Conservation (phyloP, 2,329 filamentous ascomycete genomes). For the Bipolaris sorokiniana region DNA sequence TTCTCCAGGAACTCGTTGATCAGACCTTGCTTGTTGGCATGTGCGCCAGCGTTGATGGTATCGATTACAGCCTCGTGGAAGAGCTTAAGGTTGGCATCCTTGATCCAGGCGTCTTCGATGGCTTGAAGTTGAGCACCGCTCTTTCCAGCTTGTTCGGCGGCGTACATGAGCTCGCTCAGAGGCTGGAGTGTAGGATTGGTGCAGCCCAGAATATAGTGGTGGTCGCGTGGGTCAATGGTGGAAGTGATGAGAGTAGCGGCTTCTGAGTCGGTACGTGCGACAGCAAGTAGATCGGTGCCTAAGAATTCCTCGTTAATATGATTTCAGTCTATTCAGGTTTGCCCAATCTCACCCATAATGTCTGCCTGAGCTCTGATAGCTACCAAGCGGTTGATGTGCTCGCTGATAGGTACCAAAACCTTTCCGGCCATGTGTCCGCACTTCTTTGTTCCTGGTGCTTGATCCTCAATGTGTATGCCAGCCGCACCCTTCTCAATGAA, state of each 20-base stretch:
- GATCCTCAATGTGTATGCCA: slow-evolving; percentile 98
- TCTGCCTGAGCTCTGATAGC: slow-evolving; percentile 97
- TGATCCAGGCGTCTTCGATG: slow-evolving; percentile 88
- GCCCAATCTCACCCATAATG: slow-evolving; percentile 77
- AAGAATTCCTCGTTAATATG: not conserved
- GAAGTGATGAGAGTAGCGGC: slow-evolving; percentile 96
- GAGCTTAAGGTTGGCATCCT: slow-evolving; percentile 79
- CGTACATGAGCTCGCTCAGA: slow-evolving; percentile 88
- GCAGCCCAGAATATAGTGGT: slow-evolving; percentile 86
- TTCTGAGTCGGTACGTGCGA: slow-evolving; percentile 96
- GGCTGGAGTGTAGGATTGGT: slow-evolving; percentile 87
- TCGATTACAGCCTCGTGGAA: slow-evolving; percentile 90
- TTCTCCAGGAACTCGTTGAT: slow-evolving; percentile 70
- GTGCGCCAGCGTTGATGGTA: slow-evolving; percentile 72
- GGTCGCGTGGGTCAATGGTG: slow-evolving; percentile 94
- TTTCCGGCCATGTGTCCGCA: slow-evolving; percentile 99
- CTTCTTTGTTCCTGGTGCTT: slow-evolving; percentile 98
- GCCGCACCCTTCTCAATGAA: slow-evolving; percentile 96
- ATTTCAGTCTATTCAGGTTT: no score
- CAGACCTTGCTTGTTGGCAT: slow-evolving; percentile 71
- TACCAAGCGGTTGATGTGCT: slow-evolving; percentile 97
- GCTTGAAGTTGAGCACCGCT: slow-evolving; percentile 79
- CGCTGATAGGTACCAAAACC: slow-evolving; percentile 92
- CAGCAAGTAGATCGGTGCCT: slow-evolving; percentile 83
- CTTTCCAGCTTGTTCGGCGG: slow-evolving; percentile 83